These are phyloP conservation scores for Saccharum spontaneum DNA, from an alignment of 176 grass and related monocot species.

Conservation along the genomic window DNA sequence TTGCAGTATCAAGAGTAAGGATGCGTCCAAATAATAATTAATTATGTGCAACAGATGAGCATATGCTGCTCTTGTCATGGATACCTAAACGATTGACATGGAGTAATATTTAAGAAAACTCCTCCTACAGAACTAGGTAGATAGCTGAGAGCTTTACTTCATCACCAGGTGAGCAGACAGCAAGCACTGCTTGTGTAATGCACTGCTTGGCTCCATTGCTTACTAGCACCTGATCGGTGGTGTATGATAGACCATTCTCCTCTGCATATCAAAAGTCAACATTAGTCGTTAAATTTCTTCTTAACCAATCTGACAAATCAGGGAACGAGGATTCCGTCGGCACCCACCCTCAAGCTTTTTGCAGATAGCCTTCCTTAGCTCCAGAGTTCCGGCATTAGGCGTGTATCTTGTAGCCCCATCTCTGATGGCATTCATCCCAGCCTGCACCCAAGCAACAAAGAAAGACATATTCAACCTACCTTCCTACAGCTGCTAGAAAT, in stretches of 20 bases:
- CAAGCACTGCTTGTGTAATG: constrained; percentile 77
- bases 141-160: constrained; percentile 50
- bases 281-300: background rate
- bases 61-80: background rate
- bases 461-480: background rate
- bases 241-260: constrained; percentile 79
- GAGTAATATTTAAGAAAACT: background rate
- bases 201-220: constrained; percentile 94
- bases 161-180: constrained; percentile 82
- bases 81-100: background rate
- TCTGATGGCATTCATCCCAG: constrained; percentile 79
- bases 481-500: background rate
- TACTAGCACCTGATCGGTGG: constrained; percentile 73
- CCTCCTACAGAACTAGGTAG: background rate
- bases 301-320: background rate
- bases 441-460: constrained; percentile 41
- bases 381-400: constrained; percentile 78
- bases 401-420: constrained; percentile 83
- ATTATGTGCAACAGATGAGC: background rate
- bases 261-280: constrained; percentile 38
- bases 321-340: background rate
- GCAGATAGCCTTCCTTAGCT: constrained; percentile 90
- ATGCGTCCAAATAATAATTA: background rate
- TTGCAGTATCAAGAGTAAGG: background rate
- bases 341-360: constrained; percentile 69